Base-by-base conservation (phyloP, 2,329 filamentous ascomycete genomes). In the Neurospora crassa region DNA sequence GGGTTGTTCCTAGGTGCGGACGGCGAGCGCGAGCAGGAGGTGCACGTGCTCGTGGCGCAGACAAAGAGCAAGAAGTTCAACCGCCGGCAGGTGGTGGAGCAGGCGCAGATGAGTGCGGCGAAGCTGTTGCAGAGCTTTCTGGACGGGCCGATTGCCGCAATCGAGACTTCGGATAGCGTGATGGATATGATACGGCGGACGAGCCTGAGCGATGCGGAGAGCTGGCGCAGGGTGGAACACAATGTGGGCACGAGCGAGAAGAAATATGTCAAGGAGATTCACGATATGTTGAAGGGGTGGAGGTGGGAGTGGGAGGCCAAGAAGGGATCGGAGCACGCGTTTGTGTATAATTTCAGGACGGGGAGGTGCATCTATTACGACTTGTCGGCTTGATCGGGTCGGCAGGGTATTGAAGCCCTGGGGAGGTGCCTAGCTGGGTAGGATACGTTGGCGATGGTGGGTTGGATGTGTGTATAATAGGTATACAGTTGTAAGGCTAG, bases 11-110 rank as follows among this genome's bases (percentile, higher is more conserved):
- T 72, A 6, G 71, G 71, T 5, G 69, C 73, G 70, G 67, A 74
- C 59, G 71, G 73, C 71, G 71, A 79, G 34, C 69, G 72, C 34
- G 80, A 89, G 72, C 90, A 91, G 75, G 91, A 95, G 71, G 94
- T 98, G 67, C 90, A 92, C 72, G 91, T 98, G n/a, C 86, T 97
- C 4, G 87, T 94, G 6, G 89, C 92, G 1, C 91, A 92, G 71
- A 94, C 93, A 68, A 90, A 91, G 76, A 93, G 90, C 80, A 97
- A 97, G 81, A 98, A 97, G 83, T 92, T 91, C 74, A 97, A 97
- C 81, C 90, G 95, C 70, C 90, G 90, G 78, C 90, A 90, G 40
- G 93, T 98, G 68, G 90, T 97, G 68, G 93, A 97, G 79, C 91
- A 94, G 75, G 91, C 91, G 73, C 89, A 89, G 80, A 79, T 78